These are phyloP conservation scores for Claviceps arundinis DNA, from an alignment of 2,329 filamentous ascomycete genomes.

Conservation along the genomic window DNA sequence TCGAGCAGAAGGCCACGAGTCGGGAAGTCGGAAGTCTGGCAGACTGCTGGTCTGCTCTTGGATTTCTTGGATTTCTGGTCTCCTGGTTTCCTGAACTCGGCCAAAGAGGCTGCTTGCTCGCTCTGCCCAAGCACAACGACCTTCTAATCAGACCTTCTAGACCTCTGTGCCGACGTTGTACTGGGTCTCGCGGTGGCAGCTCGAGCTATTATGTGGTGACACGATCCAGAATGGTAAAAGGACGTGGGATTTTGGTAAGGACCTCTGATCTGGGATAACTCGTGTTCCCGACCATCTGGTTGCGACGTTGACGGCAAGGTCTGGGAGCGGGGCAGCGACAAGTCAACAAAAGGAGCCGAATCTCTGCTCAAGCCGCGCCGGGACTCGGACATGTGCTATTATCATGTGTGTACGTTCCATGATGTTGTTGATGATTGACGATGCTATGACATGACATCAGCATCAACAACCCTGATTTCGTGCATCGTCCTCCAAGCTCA, in stretches of 20 bases:
- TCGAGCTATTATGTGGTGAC: neutral
- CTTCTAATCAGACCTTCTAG: constrained; percentile 1
- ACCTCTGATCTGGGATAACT: neutral
- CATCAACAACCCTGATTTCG: too few relatives aligned
- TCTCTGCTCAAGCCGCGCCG: too few relatives aligned
- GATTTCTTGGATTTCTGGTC: too few relatives aligned
- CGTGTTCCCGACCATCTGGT: neutral
- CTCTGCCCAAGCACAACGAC: neutral
- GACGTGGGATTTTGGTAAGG: neutral
- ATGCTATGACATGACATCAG: too few relatives aligned
- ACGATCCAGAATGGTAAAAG: neutral
- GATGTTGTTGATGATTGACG: too few relatives aligned
- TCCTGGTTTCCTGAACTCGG: neutral
- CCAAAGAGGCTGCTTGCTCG: neutral
- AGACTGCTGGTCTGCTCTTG: neutral
- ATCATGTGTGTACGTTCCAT: too few relatives aligned
- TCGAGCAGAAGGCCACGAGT: neutral
- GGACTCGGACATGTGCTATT: too few relatives aligned
- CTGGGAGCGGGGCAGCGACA: neutral
- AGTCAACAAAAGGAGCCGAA: neutral
- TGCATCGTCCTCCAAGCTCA: too few relatives aligned
- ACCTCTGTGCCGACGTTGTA: neutral
- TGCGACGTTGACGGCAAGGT: neutral
- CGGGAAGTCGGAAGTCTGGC: neutral
- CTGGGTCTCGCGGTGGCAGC: neutral